A percentile compares a stretch with the other conserved stretches of the same genome.
Evolutionary conservation across 257 asterid genomes (phyloP).

Genomic region (Sherardia arvensis): DNA sequence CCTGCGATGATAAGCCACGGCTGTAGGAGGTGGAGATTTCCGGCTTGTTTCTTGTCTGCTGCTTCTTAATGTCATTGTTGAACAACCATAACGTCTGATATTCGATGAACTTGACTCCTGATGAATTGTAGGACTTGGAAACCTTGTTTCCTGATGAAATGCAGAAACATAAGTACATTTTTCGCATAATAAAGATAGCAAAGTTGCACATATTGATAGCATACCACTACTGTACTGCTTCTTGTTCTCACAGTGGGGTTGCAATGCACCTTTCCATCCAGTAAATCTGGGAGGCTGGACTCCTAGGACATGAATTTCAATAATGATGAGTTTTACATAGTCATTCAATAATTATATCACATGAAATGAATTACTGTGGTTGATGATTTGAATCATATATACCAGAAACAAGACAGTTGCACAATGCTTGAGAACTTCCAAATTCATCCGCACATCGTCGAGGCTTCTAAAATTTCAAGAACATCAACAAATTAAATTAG

Average conservation of each 20-base stretch:
- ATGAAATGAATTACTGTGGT: background rate
- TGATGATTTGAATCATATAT: background rate
- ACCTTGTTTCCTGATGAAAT: constrained; percentile 32
- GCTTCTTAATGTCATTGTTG: constrained; percentile 22
- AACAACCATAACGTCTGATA: constrained; percentile 19
- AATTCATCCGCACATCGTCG: constrained; percentile 85
- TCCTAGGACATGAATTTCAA: constrained; percentile 32
- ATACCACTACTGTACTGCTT: constrained; percentile 60
- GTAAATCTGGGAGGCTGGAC: constrained; percentile 59
- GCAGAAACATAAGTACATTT: background rate
- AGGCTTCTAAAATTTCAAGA: constrained; percentile 50
- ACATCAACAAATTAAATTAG: background rate
- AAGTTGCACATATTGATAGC: background rate
- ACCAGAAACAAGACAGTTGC: constrained; percentile 90
- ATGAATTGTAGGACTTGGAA: constrained; percentile 14
- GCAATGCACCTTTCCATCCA: constrained; percentile 29
- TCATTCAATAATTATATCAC: background rate
- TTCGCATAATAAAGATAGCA: background rate
- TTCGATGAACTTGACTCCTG: constrained; percentile 29
- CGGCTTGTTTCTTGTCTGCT: constrained; percentile 44
- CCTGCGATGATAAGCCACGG: constrained; percentile 34
- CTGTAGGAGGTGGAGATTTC: constrained; percentile 64
- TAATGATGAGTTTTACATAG: background rate
- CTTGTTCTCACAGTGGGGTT: constrained; percentile 52
- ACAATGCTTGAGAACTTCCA: constrained; percentile 93